These are phyloP conservation scores for Metrosideros polymorpha DNA, from an alignment of 441 rosid genomes.

Conservation along the genomic window DNA sequence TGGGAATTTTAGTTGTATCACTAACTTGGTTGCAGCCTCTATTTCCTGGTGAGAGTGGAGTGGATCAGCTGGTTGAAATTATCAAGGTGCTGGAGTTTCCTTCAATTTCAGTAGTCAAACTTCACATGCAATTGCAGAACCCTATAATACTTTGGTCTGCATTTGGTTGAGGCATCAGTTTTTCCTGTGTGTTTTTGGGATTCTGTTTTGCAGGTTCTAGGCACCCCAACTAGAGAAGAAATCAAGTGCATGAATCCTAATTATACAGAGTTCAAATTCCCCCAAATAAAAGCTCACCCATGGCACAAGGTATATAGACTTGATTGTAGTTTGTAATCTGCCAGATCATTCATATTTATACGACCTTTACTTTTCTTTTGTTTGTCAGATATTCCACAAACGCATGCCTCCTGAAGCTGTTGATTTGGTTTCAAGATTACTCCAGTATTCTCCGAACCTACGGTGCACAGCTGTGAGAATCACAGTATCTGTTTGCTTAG, in stretches of 20 bases:
- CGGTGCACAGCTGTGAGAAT: conserved; percentile 77
- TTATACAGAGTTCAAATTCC: conserved; percentile 87
- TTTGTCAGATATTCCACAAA: conserved; percentile 71
- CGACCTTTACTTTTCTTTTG: not conserved
- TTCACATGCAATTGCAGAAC: not conserved
- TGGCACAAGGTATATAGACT: conserved; percentile 80
- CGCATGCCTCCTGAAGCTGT: conserved; percentile 97
- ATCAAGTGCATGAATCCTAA: conserved; percentile 98
- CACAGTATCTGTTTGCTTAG: not conserved
- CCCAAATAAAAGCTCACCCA: conserved; percentile 94
- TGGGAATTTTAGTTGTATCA: not conserved
- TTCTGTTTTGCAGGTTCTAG: conserved; percentile 55
- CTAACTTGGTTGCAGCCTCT: conserved; percentile 51
- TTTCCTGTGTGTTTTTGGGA: not conserved
- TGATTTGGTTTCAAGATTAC: conserved; percentile 88
- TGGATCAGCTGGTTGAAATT: conserved; percentile 97
- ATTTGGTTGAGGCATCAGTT: not conserved
- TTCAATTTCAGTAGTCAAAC: not conserved
- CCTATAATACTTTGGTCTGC: not conserved
- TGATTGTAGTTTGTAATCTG: not conserved
- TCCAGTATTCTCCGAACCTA: conserved; percentile 92
- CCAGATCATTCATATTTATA: not conserved
- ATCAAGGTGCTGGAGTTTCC: conserved; percentile 52
- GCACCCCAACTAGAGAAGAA: conserved; percentile 97
- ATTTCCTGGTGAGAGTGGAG: conserved; percentile 92